A percentile compares a stretch with the other conserved stretches of the same genome.
phyloP scores from a whole-genome alignment of 208 protist genomes.

The Trypanosoma melophagium region DNA sequence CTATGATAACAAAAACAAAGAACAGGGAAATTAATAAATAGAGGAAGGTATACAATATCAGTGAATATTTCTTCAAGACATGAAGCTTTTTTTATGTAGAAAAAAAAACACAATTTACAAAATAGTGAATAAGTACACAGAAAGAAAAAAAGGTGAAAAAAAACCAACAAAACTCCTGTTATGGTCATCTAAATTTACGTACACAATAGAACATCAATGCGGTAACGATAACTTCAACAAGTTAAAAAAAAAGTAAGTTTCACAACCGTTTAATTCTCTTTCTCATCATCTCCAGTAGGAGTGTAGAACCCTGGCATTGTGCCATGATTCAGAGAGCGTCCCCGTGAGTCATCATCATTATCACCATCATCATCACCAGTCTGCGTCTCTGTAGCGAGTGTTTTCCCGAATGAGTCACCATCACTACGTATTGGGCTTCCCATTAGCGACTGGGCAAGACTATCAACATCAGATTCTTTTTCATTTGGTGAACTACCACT shows the following conservation, averaged over 20 bases:
- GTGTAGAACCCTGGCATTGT: background rate
- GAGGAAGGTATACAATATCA: background rate
- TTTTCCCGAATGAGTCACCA: background rate
- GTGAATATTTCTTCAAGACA: background rate
- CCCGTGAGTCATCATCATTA: background rate
- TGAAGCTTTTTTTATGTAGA: background rate
- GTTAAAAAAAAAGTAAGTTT: no score
- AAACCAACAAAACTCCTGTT: background rate
- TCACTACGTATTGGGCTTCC: background rate
- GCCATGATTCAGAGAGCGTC: background rate
- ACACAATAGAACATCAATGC: no score
- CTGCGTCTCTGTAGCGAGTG: background rate
- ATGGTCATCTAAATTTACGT: no score
- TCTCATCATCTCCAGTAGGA: background rate
- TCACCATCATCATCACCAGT: background rate
- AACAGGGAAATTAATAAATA: background rate
- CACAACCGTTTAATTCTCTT: background rate
- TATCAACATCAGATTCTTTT: background rate
- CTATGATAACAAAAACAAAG: conserved; percentile 8
- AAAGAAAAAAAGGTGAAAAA: background rate
- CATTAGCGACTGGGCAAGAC: background rate
- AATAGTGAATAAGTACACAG: conserved; percentile 8
- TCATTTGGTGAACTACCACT: no score
- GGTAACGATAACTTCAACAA: no score
- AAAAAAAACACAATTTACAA: conserved; percentile 16